Conservation (phyloP, 1,139 yeast species). For the Saccharomyces uvarum region DNA sequence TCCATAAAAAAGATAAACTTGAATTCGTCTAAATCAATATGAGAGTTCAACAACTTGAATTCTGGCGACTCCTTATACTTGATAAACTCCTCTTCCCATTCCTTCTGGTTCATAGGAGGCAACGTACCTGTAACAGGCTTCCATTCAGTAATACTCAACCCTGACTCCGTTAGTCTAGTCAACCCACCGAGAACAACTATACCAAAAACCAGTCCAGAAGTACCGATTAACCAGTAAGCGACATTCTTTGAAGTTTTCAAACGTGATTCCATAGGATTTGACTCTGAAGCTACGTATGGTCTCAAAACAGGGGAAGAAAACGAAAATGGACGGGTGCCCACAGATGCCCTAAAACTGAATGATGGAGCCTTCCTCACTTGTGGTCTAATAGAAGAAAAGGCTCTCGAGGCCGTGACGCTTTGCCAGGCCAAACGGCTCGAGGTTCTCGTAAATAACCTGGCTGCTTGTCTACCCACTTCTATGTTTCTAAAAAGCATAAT, state of each 20-base stretch:
- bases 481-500: not conserved
- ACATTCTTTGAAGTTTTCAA: slow-evolving; percentile 34
- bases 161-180: slow-evolving; percentile 91
- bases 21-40: slow-evolving; percentile 85
- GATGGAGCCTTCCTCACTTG: not conserved
- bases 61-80: slow-evolving; percentile 87
- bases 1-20: slow-evolving; percentile 95
- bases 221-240: slow-evolving; percentile 87
- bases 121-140: slow-evolving; percentile 91
- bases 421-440: not conserved
- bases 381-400: not conserved
- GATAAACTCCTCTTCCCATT: slow-evolving; percentile 79
- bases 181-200: slow-evolving; percentile 95
- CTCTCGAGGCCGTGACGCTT: slow-evolving; percentile 3
- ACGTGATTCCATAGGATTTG: not conserved
- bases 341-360: not conserved
- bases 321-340: not conserved
- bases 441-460: not conserved
- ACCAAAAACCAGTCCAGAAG: slow-evolving; percentile 85
- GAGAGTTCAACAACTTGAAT: slow-evolving; percentile 79
- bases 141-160: slow-evolving; percentile 96
- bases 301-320: slow-evolving; percentile 6
- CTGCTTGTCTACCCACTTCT: not conserved
- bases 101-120: slow-evolving; percentile 72
- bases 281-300: not conserved